phyloP scores from a whole-genome alignment of 306 rosid species.

The Malus orientalis region DNA sequence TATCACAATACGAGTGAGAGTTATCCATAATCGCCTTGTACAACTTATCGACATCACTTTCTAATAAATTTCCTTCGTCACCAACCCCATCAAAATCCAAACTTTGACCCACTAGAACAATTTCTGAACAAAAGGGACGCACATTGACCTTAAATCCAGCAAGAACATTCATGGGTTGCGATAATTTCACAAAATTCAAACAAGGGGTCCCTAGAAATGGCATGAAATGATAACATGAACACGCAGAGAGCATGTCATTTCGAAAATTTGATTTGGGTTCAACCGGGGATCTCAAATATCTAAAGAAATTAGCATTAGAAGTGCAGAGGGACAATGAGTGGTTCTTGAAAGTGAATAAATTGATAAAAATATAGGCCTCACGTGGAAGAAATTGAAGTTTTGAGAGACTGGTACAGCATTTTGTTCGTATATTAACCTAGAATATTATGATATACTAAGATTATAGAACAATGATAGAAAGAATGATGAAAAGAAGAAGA shows the following conservation, averaged over 20 bases:
- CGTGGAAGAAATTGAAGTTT: not conserved
- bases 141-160: not conserved
- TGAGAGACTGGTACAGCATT: not conserved
- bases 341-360: slow-evolving; percentile 9
- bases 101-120: slow-evolving; percentile 16
- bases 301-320: slow-evolving; percentile 2
- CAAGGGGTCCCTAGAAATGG: not conserved
- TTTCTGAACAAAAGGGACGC: slow-evolving; percentile 46
- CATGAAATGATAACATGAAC: not conserved
- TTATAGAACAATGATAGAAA: no score
- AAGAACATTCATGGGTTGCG: slow-evolving; percentile 14
- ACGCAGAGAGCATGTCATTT: slow-evolving; percentile 8
- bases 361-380: not conserved
- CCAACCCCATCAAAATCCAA: slow-evolving; percentile 16
- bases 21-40: slow-evolving; percentile 39
- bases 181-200: slow-evolving; percentile 19
- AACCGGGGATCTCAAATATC: slow-evolving; percentile 6
- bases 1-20: slow-evolving; percentile 32
- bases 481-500: no score
- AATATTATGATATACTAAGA: no score
- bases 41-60: slow-evolving; percentile 36
- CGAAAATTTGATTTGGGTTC: slow-evolving; percentile 17
- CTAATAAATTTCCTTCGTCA: slow-evolving; percentile 17
- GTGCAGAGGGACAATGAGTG: slow-evolving; percentile 16
- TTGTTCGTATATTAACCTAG: not conserved